Conservation (phyloP, 306 rosid genomes). For the Acacia crassicarpa region DNA sequence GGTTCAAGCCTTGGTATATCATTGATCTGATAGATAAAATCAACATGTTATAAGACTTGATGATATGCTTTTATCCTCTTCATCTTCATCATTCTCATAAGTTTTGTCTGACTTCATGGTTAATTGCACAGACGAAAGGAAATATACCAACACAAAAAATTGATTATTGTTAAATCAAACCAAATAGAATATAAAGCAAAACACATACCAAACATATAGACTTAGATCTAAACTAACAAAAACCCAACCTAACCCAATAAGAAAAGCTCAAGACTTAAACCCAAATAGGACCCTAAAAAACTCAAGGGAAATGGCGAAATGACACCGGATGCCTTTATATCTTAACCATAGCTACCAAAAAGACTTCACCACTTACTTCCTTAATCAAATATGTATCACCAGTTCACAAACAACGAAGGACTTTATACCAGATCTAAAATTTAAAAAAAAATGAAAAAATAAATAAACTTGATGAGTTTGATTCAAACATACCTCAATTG, state of each 20-base stretch:
- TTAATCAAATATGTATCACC: background rate
- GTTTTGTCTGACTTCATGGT: background rate
- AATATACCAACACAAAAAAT: too few species aligned
- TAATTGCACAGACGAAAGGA: background rate
- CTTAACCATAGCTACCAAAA: background rate
- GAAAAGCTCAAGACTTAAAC: background rate
- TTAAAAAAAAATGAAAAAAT: too few species aligned
- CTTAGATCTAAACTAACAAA: background rate
- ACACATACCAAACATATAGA: background rate
- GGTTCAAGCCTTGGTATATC: slow-evolving; percentile 37
- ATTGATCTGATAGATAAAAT: background rate
- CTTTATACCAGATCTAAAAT: background rate
- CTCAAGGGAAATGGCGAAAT: background rate
- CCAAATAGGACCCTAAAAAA: background rate
- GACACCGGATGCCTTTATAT: background rate
- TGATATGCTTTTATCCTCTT: background rate
- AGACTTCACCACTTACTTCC: background rate
- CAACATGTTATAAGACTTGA: background rate
- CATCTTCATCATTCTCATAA: background rate
- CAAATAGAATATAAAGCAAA: background rate
- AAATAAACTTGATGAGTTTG: background rate
- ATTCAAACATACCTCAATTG: background rate
- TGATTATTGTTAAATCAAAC: background rate
- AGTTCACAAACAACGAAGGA: too few species aligned
- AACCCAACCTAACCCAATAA: background rate